Base-by-base conservation (phyloP, 306 rosid genomes). In the Trichosanthes cucumerina region DNA sequence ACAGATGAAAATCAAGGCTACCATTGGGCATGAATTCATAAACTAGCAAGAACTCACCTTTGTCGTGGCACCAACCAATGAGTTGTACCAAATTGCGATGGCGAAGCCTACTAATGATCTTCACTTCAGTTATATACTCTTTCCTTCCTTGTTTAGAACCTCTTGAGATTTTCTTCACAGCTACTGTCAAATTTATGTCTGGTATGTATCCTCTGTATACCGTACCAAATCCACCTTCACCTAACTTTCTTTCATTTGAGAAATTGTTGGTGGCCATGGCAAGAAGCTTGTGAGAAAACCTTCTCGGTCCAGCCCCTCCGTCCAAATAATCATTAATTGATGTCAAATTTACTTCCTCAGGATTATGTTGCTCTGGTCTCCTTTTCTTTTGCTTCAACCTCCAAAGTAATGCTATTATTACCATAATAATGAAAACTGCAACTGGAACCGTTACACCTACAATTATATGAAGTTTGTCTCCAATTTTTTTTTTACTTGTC, bases 261-360 rank as follows among this genome's bases (percentile, higher is more conserved):
- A 66, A 66, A 16, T 66, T 66, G 26, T 66, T n/a, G 49, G 73
- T 66, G 12, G 73, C 73, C 73, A n/a, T 66, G 5, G 50, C 73
- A 4, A 66, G 73, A 38, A 66, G 73, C 49, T 38, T 38, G 49
- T 5, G 26, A 38, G 73, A 66, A n/a, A 66, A 66, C 49, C 73
- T 38, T 21, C 73, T 66, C 1, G 73, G 73, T 66, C 73, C 73
- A 9, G 6, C 73, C 1, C 50, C 73, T 66, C 73, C 38, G 9
- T 66, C 73, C 31, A 66, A 38, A 66, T 66, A 49, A 19, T 66
- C 50, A 7, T 66, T 66, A 19, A 38, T 66, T 8, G 31, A 38
- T 9, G 73, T 66, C 73, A 66, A 66, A 9, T 66, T 66, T 1
- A 66, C 50, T 10, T 38, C 73, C 28, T 36, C 47, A 8, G 3